Conservation (phyloP, 768 basidiomycete species). For the Artomyces pyxidatus region DNA sequence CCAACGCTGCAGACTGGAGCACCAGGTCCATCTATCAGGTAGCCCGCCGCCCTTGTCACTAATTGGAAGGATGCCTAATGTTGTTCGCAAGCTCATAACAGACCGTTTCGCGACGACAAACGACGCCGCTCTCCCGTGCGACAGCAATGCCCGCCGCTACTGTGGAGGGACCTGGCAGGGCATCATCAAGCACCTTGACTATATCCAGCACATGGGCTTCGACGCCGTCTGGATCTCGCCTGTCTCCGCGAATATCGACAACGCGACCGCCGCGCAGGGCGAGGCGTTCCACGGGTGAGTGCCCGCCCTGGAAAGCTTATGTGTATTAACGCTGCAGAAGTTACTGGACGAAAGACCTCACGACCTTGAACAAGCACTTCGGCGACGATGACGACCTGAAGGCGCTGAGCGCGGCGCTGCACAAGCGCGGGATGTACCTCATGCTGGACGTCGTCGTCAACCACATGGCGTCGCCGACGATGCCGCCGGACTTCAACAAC, state of each 20-base stretch:
- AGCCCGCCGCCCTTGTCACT: neutral
- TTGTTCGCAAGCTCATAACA: slow-evolving; percentile 21
- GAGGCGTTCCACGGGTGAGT: slow-evolving; percentile 48
- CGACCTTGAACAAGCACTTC: slow-evolving; percentile 43
- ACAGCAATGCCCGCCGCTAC: slow-evolving; percentile 38
- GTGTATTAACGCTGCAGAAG: too few relatives aligned
- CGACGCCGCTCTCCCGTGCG: slow-evolving; percentile 31
- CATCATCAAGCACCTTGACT: slow-evolving; percentile 47
- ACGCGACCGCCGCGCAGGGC: slow-evolving; percentile 40
- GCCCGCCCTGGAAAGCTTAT: too few relatives aligned
- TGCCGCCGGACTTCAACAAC: slow-evolving; percentile 16
- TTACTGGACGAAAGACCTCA: slow-evolving; percentile 46
- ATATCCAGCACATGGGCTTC: slow-evolving; percentile 57
- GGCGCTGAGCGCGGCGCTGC: slow-evolving; percentile 37
- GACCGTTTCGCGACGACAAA: slow-evolving; percentile 52
- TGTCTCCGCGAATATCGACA: slow-evolving; percentile 40
- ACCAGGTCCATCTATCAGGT: slow-evolving; percentile 2
- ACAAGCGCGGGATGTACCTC: slow-evolving; percentile 46
- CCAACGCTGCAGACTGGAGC: neutral
- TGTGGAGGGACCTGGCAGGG: slow-evolving; percentile 54
- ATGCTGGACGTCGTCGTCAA: slow-evolving; percentile 61
- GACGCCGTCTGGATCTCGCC: slow-evolving; percentile 56
- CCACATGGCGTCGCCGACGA: slow-evolving; percentile 38
- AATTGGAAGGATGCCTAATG: neutral
- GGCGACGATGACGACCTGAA: slow-evolving; percentile 44